These are phyloP conservation scores for Aureobasidium sp. DNA, from an alignment of 2,329 filamentous ascomycete genomes.

Conservation along the genomic window DNA sequence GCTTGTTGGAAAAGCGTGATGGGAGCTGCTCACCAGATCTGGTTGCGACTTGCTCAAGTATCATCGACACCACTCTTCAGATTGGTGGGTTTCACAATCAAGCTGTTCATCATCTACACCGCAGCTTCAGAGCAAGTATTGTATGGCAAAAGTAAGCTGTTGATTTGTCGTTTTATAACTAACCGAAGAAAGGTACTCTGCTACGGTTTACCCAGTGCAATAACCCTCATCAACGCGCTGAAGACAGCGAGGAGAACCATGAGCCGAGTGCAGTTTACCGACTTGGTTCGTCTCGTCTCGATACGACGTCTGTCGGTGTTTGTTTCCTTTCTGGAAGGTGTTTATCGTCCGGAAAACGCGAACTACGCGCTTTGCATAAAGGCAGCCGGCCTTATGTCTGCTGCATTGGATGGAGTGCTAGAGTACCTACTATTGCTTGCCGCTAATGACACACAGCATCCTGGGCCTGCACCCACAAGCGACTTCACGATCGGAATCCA, in stretches of 20 bases:
- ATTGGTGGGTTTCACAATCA: slow-evolving; percentile 7
- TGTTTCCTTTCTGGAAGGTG: slow-evolving; percentile 17
- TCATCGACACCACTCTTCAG: slow-evolving; percentile 16
- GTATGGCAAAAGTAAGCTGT: neutral
- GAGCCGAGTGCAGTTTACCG: slow-evolving; percentile 15
- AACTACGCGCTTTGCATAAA: slow-evolving; percentile 18
- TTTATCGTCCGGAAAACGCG: slow-evolving; percentile 15
- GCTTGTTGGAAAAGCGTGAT: slow-evolving; percentile 15
- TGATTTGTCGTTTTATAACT: neutral
- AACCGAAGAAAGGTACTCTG: slow-evolving; percentile 13
- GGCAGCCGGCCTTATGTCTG: slow-evolving; percentile 16
- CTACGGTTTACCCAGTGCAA: slow-evolving; percentile 17
- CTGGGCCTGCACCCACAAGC: neutral
- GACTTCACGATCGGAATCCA: neutral
- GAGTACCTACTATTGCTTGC: slow-evolving; percentile 5
- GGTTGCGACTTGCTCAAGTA: slow-evolving; percentile 12
- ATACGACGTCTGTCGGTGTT: slow-evolving; percentile 18
- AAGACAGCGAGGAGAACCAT: neutral
- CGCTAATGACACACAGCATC: neutral
- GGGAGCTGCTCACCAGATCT: neutral
- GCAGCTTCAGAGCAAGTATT: neutral
- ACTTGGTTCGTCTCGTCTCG: slow-evolving; percentile 16
- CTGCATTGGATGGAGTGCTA: slow-evolving; percentile 17
- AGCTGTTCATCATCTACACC: neutral
- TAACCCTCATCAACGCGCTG: slow-evolving; percentile 14